These are phyloP conservation scores for Malbranchea cinnamomea DNA, from an alignment of 2,329 filamentous ascomycete species.

Conservation along the genomic window DNA sequence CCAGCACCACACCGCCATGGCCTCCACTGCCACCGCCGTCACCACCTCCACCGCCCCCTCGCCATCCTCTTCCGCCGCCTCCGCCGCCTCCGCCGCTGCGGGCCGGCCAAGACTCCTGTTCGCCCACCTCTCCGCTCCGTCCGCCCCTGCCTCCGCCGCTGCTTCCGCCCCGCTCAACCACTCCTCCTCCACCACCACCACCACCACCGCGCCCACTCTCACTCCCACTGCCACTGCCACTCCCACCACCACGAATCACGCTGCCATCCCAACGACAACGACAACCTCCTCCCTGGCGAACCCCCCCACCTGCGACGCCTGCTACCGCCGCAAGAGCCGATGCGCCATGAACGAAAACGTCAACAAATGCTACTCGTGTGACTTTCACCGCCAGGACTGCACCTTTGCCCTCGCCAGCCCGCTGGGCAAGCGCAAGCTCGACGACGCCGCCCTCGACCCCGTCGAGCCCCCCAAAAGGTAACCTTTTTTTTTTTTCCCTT, in stretches of 20 bases:
- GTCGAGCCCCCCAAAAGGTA: constrained; percentile 24
- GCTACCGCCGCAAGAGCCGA: constrained; percentile 27
- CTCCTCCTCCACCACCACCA: neutral
- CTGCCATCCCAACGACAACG: constrained; percentile 1
- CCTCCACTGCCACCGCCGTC: constrained; percentile 5
- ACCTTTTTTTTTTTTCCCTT: constrained; percentile 4
- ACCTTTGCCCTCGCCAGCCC: constrained; percentile 22
- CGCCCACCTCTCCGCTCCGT: neutral
- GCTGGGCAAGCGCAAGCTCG: constrained; percentile 27
- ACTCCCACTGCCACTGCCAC: neutral
- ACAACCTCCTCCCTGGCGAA: neutral
- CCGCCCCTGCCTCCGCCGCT: neutral
- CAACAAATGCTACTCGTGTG: constrained; percentile 30
- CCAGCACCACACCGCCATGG: no score
- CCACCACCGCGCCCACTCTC: neutral
- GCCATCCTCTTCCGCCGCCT: neutral
- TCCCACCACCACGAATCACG: neutral
- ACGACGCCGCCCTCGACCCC: constrained; percentile 16
- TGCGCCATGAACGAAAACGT: constrained; percentile 30
- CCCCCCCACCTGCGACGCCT: constrained; percentile 26
- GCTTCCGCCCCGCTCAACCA: neutral
- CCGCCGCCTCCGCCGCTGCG: neutral
- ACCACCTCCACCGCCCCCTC: constrained; percentile 6
- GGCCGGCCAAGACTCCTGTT: constrained; percentile 1
- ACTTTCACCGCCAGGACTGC: constrained; percentile 31